Evolutionary conservation across 2,329 filamentous ascomycete species (phyloP), one percentile per base, ranked within the genome.

Genomic region (Microdochium trichocladiopsis): DNA sequence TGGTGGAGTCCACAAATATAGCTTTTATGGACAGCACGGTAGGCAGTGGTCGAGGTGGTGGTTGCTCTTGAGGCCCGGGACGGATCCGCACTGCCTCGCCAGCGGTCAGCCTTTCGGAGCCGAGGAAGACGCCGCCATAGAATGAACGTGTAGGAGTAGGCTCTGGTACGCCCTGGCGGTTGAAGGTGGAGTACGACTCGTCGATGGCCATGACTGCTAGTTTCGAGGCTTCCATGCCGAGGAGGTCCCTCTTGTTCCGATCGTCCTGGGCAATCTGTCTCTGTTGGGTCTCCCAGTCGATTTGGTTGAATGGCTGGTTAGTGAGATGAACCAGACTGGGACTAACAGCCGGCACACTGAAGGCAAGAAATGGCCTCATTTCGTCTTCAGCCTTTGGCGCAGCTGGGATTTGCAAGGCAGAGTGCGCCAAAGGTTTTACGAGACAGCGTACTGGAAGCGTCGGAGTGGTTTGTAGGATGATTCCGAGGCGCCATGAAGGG

Each of bases 211-310:
- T 68, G 3, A 75, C 76, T 1, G 72, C 76, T 59, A 79, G 66
- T 58, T 79, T 79, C 3, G 76, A 78, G 1, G 75, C 76, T 53
- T 79, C 76, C 3, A 79, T 68, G 2, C 67, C 66, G 8, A 78
- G 59, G 10, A 70, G 58, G 47, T 76, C 73, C 18, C 69, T 66
- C 53, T 67, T 68, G n/a, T 67, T 60, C 0, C 61, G 58, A 49
- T 74, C 70, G 18, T 63, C 63, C 2, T 62, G 61, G 3, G 64
- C 60, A 47, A 75, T 64, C 41, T 57, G 54, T 12, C 56, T 53
- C 8, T 66, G 55, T 4, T 72, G 56, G 2, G 57, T 57, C 6
- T 71, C 65, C 76, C 76, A 79, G 10, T 68, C 61, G 12, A 77
- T 61, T 3, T 71, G 64, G 12, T 73, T 69, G 56, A 75, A 73